Conservation (phyloP, 768 basidiomycete genomes). For the Serendipita sp. region DNA sequence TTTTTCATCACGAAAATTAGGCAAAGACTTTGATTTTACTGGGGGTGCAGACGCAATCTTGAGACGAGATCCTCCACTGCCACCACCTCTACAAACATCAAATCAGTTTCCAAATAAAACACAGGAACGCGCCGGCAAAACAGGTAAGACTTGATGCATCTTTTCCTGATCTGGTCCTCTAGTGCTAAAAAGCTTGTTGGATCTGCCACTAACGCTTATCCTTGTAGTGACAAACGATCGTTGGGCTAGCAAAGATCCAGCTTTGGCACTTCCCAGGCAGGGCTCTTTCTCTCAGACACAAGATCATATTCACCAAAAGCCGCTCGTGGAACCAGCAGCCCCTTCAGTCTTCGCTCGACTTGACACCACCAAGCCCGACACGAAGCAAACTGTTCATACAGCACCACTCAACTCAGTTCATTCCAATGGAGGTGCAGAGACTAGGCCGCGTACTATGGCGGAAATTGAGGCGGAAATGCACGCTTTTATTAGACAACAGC, state of each 20-base stretch:
- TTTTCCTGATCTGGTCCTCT: too few species aligned
- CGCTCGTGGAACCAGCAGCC: neutral
- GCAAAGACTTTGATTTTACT: constrained; percentile 81
- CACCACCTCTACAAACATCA: too few species aligned
- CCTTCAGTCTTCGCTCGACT: constrained; percentile 6
- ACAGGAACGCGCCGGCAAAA: too few species aligned
- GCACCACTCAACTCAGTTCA: neutral
- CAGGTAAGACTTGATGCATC: too few species aligned
- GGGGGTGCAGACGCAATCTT: constrained; percentile 22
- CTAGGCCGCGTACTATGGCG: constrained; percentile 45
- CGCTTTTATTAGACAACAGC: constrained; percentile 42
- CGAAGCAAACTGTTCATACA: neutral
- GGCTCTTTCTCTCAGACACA: too few species aligned
- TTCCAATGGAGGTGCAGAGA: neutral
- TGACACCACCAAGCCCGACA: neutral
- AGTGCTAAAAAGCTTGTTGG: too few species aligned
- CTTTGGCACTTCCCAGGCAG: too few species aligned
- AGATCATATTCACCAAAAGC: neutral
- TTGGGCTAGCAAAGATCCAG: too few species aligned
- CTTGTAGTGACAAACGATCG: too few species aligned
- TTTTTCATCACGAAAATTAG: constrained; percentile 24
- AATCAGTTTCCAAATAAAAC: too few species aligned
- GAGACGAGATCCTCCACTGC: neutral
- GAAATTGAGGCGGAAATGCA: constrained; percentile 79
- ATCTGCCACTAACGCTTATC: too few species aligned